A percentile compares a stretch with the other conserved stretches of the same genome.
Evolutionary conservation across 2,329 filamentous ascomycete genomes (phyloP).

Genomic region (Plenodomus biglobosus): DNA sequence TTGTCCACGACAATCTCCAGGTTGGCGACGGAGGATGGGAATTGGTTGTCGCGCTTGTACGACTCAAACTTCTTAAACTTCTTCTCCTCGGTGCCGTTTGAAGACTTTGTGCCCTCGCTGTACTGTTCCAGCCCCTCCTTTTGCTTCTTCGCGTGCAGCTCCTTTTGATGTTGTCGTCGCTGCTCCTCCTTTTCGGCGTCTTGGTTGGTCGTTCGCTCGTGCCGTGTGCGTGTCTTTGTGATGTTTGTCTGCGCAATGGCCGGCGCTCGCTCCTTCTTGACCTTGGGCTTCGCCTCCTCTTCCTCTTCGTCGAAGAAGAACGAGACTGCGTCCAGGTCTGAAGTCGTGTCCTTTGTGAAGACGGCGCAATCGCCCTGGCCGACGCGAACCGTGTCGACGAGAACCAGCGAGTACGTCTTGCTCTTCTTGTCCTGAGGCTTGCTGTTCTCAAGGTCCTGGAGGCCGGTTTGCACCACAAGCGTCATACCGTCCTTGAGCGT

Average conservation of each 20-base stretch:
- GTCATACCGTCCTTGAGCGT: constrained; percentile 96
- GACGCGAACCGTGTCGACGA: constrained; percentile 92
- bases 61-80: constrained; percentile 99
- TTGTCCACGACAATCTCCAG: constrained; percentile 86
- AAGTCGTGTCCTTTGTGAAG: constrained; percentile 90
- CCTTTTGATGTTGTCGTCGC: constrained; percentile 88
- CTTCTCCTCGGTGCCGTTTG: constrained; percentile 91
- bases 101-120: constrained; percentile 77
- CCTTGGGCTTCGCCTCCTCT: constrained; percentile 79
- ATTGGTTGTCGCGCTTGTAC: constrained; percentile 96
- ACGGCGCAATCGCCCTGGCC: constrained; percentile 75
- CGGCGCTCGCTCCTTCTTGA: constrained; percentile 83
- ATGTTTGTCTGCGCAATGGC: constrained; percentile 94
- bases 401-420: constrained; percentile 82
- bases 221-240: constrained; percentile 87
- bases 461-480: constrained; percentile 83
- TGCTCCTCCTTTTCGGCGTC: constrained; percentile 88
- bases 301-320: constrained; percentile 99
- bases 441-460: constrained; percentile 85
- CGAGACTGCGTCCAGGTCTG: constrained; percentile 88
- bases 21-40: constrained; percentile 79
- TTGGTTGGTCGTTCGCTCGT: constrained; percentile 82
- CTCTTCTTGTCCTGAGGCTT: constrained; percentile 87
- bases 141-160: constrained; percentile 84
- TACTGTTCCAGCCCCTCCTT: constrained; percentile 84